Base-by-base conservation (phyloP, 371 early-diverging fungal species). In the Apophysomyces ossiformis region DNA sequence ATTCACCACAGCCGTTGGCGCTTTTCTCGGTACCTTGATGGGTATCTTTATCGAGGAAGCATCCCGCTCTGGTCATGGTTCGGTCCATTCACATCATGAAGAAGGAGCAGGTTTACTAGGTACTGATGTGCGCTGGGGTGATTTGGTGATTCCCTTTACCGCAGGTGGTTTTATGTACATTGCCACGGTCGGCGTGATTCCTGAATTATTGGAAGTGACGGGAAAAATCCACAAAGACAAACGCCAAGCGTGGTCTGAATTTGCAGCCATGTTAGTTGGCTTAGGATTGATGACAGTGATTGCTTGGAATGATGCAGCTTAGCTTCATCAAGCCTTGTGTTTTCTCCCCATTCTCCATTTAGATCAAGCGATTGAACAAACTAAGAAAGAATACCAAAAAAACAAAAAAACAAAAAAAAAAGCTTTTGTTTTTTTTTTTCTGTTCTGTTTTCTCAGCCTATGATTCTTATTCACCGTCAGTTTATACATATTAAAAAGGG, bases 111-210 rank as follows among this genome's bases (percentile, higher is more conserved):
- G 90, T 36, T 76, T 90, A 7, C 63, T 83, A 39, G 86, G 85
- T 15, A 77, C 81, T 0, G 71, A 68, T n/a, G 62, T 81, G 5
- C 63, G 61, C 1, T 69, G 69, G 76, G 83, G 90, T 57, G 92
- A 94, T 62, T 72, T 92, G 60, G 90, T 93, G 12, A 92, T 95
- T 67, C 94, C 96, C 0, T 87, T 92, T 60, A 92, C 96, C 7
- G 95, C 96, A 0, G 96, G 96, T 57, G 95, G 93, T 4, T 94
- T 95, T 68, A 71, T 95, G 46, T 95, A 95, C 68, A 93, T 94
- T 66, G 94, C 94, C 16, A 92, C 93, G 0, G 94, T 92, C 11
- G 93, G 92, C 37, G 93, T 95, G 2, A 87, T 95, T 35, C 95
- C 96, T 0, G 95, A 95, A 69, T 77, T 95, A 45, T 67, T 94